Evolutionary conservation across 768 basidiomycete genomes (phyloP).

Genomic region (Tricholoma furcatifolium): DNA sequence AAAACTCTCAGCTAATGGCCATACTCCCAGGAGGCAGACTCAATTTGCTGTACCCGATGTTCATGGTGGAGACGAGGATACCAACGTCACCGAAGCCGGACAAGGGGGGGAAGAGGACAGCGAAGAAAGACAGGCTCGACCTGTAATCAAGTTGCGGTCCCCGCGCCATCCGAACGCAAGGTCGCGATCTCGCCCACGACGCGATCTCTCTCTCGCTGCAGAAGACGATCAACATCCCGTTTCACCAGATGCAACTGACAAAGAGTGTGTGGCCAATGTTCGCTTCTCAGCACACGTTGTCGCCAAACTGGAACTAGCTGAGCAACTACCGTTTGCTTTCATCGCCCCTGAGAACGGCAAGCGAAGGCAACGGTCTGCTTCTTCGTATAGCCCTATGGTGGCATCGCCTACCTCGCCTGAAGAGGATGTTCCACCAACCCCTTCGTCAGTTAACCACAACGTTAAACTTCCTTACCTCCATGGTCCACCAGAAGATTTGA

Average conservation of each 20-base stretch:
- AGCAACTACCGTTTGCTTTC: slow-evolving; percentile 74
- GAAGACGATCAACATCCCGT: slow-evolving; percentile 58
- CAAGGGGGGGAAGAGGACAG: slow-evolving; percentile 42
- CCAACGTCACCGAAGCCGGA: slow-evolving; percentile 17
- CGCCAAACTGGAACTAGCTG: slow-evolving; percentile 55
- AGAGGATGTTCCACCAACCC: slow-evolving; percentile 39
- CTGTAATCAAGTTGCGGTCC: slow-evolving; percentile 71
- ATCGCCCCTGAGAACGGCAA: slow-evolving; percentile 67
- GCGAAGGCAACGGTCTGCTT: slow-evolving; percentile 37
- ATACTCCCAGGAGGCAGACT: slow-evolving; percentile 29
- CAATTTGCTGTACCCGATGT: slow-evolving; percentile 32
- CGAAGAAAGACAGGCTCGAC: slow-evolving; percentile 60
- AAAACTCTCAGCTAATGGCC: slow-evolving; percentile 22
- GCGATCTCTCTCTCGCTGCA: slow-evolving; percentile 60
- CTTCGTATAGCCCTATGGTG: slow-evolving; percentile 27
- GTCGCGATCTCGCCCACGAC: slow-evolving; percentile 73
- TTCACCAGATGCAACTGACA: slow-evolving; percentile 57
- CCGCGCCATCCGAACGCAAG: slow-evolving; percentile 42
- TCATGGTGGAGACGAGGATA: slow-evolving; percentile 22
- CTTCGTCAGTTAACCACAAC: slow-evolving; percentile 35
- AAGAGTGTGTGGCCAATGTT: slow-evolving; percentile 70
- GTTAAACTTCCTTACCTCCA: slow-evolving; percentile 40
- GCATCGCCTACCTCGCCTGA: slow-evolving; percentile 33
- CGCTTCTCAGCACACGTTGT: slow-evolving; percentile 75
- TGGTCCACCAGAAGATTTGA: slow-evolving; percentile 65